Evolutionary conservation across 2,329 filamentous ascomycete genomes (phyloP).

Genomic region (Bipolaris victoriae): DNA sequence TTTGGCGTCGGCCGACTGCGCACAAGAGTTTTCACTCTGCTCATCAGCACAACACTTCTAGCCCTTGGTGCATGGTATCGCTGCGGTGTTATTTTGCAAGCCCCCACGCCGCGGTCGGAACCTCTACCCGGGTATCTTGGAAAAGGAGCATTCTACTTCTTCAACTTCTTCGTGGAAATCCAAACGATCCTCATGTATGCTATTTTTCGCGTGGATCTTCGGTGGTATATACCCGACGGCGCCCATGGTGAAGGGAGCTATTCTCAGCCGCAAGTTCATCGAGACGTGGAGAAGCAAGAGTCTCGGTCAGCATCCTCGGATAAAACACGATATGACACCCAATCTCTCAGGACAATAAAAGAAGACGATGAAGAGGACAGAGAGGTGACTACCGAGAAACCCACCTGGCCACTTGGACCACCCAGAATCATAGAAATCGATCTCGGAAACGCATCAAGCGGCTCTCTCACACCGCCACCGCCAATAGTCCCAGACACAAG

Average conservation of each 20-base stretch:
- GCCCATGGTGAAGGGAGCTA: conserved; percentile 57
- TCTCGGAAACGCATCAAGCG: conserved; percentile 7
- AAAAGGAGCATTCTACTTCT: conserved; percentile 77
- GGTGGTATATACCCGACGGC: conserved; percentile 77
- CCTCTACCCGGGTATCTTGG: conserved; percentile 72
- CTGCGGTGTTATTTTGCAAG: conserved; percentile 62
- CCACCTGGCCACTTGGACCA: background rate
- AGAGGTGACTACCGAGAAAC: conserved; percentile 7
- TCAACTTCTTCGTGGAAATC: conserved; percentile 78
- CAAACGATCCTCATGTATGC: conserved; percentile 72
- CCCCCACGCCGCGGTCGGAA: conserved; percentile 54
- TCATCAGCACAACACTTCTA: conserved; percentile 65
- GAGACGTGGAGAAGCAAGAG: conserved; percentile 28
- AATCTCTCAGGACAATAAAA: conserved; percentile 3
- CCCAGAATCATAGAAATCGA: conserved; percentile 12
- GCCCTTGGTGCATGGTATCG: conserved; percentile 74
- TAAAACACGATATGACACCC: conserved; percentile 1
- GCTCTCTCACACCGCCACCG: background rate
- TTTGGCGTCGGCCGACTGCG: conserved; percentile 72
- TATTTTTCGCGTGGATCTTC: conserved; percentile 71
- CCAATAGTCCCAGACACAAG: background rate
- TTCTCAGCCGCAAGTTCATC: conserved; percentile 14
- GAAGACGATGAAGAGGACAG: conserved; percentile 4
- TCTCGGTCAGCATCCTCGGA: conserved; percentile 19
- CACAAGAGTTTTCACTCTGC: conserved; percentile 70